These are phyloP conservation scores for Penicillium waksmanii DNA, from an alignment of 495 filamentous ascomycete species.

Conservation along the genomic window DNA sequence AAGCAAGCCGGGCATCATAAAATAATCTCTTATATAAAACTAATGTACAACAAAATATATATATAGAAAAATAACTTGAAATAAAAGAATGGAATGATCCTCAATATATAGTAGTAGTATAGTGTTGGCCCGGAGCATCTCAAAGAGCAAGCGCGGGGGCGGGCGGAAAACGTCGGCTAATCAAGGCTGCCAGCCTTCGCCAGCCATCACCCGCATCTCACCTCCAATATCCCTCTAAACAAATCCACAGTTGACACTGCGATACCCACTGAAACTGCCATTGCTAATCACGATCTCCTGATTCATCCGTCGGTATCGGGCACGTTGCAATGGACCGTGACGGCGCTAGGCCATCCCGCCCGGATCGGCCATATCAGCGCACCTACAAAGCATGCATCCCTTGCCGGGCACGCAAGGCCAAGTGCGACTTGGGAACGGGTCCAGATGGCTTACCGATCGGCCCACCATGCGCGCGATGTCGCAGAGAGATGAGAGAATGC, in stretches of 20 bases:
- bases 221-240: slow-evolving; percentile 3
- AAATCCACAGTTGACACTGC: slow-evolving; percentile 2
- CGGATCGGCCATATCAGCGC: slow-evolving; percentile 48
- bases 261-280: slow-evolving; percentile 11
- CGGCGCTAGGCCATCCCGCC: slow-evolving; percentile 40
- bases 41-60: too few relatives aligned
- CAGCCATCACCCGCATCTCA: not conserved
- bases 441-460: slow-evolving; percentile 78
- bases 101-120: too few relatives aligned
- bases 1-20: too few relatives aligned
- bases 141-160: not conserved
- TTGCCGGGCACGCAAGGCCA: slow-evolving; percentile 53
- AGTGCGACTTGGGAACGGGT: slow-evolving; percentile 58
- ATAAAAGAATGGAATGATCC: too few relatives aligned
- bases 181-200: not conserved
- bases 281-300: slow-evolving; percentile 15
- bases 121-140: too few relatives aligned
- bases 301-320: slow-evolving; percentile 25
- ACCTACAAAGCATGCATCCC: slow-evolving; percentile 55
- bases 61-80: too few relatives aligned
- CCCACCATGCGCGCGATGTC: slow-evolving; percentile 90
- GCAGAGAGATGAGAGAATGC: slow-evolving; percentile 88
- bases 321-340: slow-evolving; percentile 41
- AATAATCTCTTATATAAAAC: too few relatives aligned
- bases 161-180: slow-evolving; percentile 8